phyloP scores from a whole-genome alignment of 805 yeast genomes.

The Pichia deserticola region DNA sequence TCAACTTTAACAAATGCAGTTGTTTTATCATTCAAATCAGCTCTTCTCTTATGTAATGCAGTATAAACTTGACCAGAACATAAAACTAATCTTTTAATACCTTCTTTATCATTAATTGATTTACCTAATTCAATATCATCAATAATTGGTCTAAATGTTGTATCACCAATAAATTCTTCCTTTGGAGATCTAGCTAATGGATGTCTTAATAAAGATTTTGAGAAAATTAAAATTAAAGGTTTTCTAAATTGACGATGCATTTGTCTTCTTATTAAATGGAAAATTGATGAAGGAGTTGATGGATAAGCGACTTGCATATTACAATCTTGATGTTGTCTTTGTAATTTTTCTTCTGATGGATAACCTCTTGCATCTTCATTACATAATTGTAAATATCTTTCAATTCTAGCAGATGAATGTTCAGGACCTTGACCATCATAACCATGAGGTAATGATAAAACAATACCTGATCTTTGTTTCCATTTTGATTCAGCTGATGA shows the following conservation, averaged over 20 bases:
- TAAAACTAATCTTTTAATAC: conserved; percentile 78
- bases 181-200: conserved; percentile 90
- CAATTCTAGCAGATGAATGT: conserved; percentile 96
- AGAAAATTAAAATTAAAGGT: conserved; percentile 81
- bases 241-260: conserved; percentile 98
- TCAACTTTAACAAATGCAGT: conserved; percentile 88
- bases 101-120: conserved; percentile 67
- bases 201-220: conserved; percentile 90
- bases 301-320: conserved; percentile 98
- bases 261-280: conserved; percentile 97
- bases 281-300: conserved; percentile 92
- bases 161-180: conserved; percentile 81
- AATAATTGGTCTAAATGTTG: conserved; percentile 92
- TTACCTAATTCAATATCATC: conserved; percentile 87
- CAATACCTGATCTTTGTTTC: conserved; percentile 97
- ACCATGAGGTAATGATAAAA: conserved; percentile 95
- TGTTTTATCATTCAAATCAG: conserved; percentile 60
- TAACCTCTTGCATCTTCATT: conserved; percentile 92
- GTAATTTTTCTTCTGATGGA: conserved; percentile 85
- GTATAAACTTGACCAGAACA: conserved; percentile 94
- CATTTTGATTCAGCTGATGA: conserved; percentile 97
- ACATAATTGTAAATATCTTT: conserved; percentile 91
- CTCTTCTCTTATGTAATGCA: conserved; percentile 85
- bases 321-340: conserved; percentile 98
- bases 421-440: conserved; percentile 99